Base-by-base conservation (phyloP, 441 rosid species). In the Populus hybrid region DNA sequence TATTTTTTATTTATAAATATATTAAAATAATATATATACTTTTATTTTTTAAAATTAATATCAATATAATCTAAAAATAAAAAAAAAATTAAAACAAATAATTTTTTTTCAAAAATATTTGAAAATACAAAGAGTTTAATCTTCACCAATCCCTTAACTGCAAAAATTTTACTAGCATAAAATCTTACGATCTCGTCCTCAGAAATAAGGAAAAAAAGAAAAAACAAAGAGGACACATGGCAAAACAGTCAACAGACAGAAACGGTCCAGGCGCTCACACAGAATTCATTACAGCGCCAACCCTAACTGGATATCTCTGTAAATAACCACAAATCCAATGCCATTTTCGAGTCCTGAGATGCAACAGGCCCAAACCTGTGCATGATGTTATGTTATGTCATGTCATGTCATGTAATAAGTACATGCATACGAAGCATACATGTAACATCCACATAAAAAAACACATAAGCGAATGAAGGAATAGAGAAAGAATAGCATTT, bases 401-500 rank as follows among this genome's bases (percentile, higher is more conserved):
- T 23, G 14, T 23, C 14, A 23, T 23, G 23, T 28, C 28, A 9
- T 63, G 23, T 9, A 23, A 63, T 3, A 3, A 3, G 28, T 3
- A 71, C 16, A 72, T 72, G 35, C 33, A 74, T 40, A 21, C 0
- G 3, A 68, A 20, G 26, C 63, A 72, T 38, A 4, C 12, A 21
- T 45, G 65, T 24, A 12, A 1, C 36, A 9, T 20, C 8, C 6
- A 10, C 21, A 56, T 69, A 40, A 29, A 73, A 16, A 21, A 18
- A 63, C 6, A 7, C 29, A 24, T 21, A 42, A 69, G 38, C 61
- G 53, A 50, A 75, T 23, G n/a, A 24, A 61, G 24, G 69, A 26
- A 16, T n/a, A 59, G 77, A 76, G 82, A 77, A 78, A 75, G 86
- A 83, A 81, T 61, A 69, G 80, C 79, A 81, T 90, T 85, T 83